Percentiles rank a stretch among this genome's conserved stretches.
Conservation (phyloP, 1,284 basidiomycete genomes). For the Pisolithus thermaeus region DNA sequence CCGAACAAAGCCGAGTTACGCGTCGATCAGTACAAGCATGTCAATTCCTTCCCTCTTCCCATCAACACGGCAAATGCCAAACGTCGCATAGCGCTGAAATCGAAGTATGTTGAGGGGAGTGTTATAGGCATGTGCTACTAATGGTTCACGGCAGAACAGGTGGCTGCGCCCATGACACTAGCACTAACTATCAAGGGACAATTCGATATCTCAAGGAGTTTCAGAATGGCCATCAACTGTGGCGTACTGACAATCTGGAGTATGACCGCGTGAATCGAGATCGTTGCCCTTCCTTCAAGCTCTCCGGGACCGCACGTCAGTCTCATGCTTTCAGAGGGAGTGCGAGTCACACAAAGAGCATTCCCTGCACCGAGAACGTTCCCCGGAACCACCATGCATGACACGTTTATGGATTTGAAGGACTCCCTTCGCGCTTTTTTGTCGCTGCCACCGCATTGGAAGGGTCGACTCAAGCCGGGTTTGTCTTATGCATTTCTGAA, state of each 20-base stretch:
- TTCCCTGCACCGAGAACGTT: background rate
- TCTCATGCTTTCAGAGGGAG: slow-evolving; percentile 21
- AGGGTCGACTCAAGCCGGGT: no score
- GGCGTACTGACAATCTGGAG: slow-evolving; percentile 28
- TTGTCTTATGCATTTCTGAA: no score
- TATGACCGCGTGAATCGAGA: slow-evolving; percentile 36
- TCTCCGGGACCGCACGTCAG: background rate
- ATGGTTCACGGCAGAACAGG: background rate
- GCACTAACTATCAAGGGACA: no score
- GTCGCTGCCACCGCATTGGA: no score
- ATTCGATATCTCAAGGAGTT: no score
- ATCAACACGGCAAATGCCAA: slow-evolving; percentile 30
- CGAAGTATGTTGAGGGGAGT: slow-evolving; percentile 45
- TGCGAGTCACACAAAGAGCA: no score
- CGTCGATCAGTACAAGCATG: slow-evolving; percentile 15
- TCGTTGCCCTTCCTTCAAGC: slow-evolving; percentile 28
- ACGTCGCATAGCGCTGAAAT: slow-evolving; percentile 45
- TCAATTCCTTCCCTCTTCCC: slow-evolving; percentile 25
- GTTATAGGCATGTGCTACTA: background rate
- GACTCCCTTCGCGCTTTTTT: slow-evolving; percentile 27
- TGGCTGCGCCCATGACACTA: no score
- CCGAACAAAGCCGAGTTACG: slow-evolving; percentile 6
- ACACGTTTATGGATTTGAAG: slow-evolving; percentile 30
- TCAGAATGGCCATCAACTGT: no score
- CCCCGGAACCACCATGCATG: background rate